Conservation (phyloP, 2,329 filamentous ascomycete genomes). For the Truncatella angustata region DNA sequence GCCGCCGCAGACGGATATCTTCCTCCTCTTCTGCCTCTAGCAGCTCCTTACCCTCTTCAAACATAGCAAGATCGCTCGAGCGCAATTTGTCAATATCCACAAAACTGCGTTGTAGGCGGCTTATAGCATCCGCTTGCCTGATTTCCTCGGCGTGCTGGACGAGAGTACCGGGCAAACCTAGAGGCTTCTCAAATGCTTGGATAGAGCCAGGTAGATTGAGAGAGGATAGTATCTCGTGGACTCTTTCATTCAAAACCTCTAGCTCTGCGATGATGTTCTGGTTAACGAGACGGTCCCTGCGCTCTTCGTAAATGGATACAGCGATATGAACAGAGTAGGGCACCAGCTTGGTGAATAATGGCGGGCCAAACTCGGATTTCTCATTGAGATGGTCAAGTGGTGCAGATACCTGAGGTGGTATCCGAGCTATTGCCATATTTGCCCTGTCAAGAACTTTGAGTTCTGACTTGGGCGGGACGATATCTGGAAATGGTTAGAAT, state of each 20-base stretch:
- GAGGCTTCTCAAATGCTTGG: conserved; percentile 90
- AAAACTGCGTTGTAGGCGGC: conserved; percentile 74
- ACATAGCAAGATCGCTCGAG: conserved; percentile 71
- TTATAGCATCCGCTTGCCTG: conserved; percentile 82
- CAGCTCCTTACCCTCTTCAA: conserved; percentile 78
- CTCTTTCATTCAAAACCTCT: conserved; percentile 73
- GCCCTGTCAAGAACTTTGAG: conserved; percentile 82
- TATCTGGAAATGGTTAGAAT: conserved; percentile 39
- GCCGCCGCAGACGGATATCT: conserved; percentile 71
- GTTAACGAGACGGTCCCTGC: conserved; percentile 86
- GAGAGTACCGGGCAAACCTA: conserved; percentile 82
- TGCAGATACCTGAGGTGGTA: conserved; percentile 79
- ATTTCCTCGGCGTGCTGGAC: conserved; percentile 93
- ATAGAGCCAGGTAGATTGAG: conserved; percentile 88
- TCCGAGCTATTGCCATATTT: conserved; percentile 78
- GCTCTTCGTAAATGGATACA: conserved; percentile 91
- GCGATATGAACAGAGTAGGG: conserved; percentile 95
- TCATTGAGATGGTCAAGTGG: conserved; percentile 80
- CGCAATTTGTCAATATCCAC: conserved; percentile 91
- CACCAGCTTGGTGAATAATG: conserved; percentile 86
- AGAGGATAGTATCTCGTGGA: conserved; percentile 77
- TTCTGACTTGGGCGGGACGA: conserved; percentile 85
- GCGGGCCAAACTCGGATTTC: conserved; percentile 74
- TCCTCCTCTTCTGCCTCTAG: conserved; percentile 80
- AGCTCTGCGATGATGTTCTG: conserved; percentile 82